Base-by-base conservation (phyloP, 257 asterid genomes). In the Lycium barbarum region DNA sequence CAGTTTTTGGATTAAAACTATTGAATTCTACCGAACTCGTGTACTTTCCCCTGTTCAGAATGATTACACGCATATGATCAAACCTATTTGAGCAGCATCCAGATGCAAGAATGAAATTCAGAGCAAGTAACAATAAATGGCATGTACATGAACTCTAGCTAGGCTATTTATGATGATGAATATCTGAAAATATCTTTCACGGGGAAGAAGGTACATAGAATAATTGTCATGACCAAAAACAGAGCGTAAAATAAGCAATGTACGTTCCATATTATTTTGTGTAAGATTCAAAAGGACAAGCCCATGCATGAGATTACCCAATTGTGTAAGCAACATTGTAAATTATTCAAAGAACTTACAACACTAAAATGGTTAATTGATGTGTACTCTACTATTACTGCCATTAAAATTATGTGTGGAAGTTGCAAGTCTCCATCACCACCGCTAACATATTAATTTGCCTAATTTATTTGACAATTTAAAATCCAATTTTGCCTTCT, bases 351-450 rank as follows among this genome's bases (percentile, higher is more conserved):
- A 45, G 80, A 72, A 18, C 17, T 5, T 45, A n/a, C 18, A 45
- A 72, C 45, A n/a, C 58, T 72, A 45, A n/a, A n/a, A 9, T n/a
- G 58, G 80, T n/a, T 43, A 72, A 62, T n/a, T 72, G 80, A 72
- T 72, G 80, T 45, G 80, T 72, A 72, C 59, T 70, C n/a, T 43
- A 72, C 55, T 71, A 38, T 12, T 26, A 68, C 26, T 68, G 0
- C 43, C 43, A 65, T 65, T 65, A 65, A 12, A 65, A 65, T 65
- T 43, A 43, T 40, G 57, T 43, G 14, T 72, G 35, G 80, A 72
- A 36, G 80, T 43, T 43, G 58, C 18, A 72, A 43, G 57, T 71
- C 57, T 72, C 57, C 8, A 43, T 72, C 80, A 72, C 57, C 36
- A 71, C 3, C 12, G 35, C 5, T 68, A 70, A n/a, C 57, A 8